Percentiles rank a stretch among this genome's conserved stretches.
phyloP scores from a whole-genome alignment of 306 rosid species.

The Comarum palustre region DNA sequence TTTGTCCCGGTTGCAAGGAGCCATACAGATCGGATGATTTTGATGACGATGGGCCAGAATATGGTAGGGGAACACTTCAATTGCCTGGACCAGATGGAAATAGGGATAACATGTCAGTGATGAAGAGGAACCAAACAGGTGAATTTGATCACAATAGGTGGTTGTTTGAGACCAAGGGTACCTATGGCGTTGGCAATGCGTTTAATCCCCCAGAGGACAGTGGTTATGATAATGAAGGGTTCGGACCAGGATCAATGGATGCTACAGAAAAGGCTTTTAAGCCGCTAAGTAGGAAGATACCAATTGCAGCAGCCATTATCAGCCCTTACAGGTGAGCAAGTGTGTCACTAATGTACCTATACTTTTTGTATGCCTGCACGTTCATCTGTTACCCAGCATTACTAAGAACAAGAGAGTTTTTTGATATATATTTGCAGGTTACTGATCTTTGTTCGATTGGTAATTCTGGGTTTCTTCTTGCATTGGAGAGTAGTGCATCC shows the following conservation, averaged over 20 bases:
- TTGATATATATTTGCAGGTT: slow-evolving; percentile 34
- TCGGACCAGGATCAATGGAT: slow-evolving; percentile 43
- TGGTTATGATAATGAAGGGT: slow-evolving; percentile 36
- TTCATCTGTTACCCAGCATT: background rate
- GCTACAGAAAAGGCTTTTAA: slow-evolving; percentile 64
- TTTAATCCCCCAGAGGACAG: slow-evolving; percentile 56
- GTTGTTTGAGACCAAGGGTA: slow-evolving; percentile 84
- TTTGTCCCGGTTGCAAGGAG: slow-evolving; percentile 92
- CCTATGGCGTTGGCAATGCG: slow-evolving; percentile 87
- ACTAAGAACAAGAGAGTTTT: background rate
- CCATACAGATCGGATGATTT: slow-evolving; percentile 50
- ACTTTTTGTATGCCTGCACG: background rate
- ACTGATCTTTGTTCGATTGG: slow-evolving; percentile 48
- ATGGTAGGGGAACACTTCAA: slow-evolving; percentile 49
- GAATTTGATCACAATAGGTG: slow-evolving; percentile 90
- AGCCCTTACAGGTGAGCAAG: slow-evolving; percentile 75
- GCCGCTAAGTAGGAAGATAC: slow-evolving; percentile 55
- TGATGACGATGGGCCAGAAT: slow-evolving; percentile 41
- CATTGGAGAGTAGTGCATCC: slow-evolving; percentile 77
- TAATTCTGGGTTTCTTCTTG: slow-evolving; percentile 58
- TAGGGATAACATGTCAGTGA: slow-evolving; percentile 68
- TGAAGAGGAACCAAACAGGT: slow-evolving; percentile 75
- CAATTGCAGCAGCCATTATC: slow-evolving; percentile 54
- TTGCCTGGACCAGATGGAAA: slow-evolving; percentile 58
- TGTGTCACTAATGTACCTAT: background rate